Conservation (phyloP, 2,329 filamentous ascomycete genomes). For the Pyrenophora teres region DNA sequence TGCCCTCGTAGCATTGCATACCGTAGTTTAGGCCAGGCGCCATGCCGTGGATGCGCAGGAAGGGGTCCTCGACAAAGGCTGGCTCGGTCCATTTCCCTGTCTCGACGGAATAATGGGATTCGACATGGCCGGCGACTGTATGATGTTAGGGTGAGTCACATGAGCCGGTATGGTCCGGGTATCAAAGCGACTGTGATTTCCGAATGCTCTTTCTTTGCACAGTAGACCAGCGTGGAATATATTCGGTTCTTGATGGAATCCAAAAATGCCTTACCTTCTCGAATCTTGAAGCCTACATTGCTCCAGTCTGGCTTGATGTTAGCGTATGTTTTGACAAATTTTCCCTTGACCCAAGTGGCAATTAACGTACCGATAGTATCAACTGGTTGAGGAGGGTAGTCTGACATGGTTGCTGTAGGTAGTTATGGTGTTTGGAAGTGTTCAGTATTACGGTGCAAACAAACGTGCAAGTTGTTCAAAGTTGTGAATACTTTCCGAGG, state of each 20-base stretch:
- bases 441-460: slow-evolving; percentile 8
- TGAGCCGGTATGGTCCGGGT: neutral
- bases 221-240: too few species aligned
- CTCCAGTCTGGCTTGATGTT: slow-evolving; percentile 70
- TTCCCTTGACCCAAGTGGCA: neutral
- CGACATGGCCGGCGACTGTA: slow-evolving; percentile 89
- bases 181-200: neutral
- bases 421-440: neutral
- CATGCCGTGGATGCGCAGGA: slow-evolving; percentile 91
- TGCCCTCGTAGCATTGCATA: slow-evolving; percentile 96
- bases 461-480: slow-evolving; percentile 9
- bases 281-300: slow-evolving; percentile 89
- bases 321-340: slow-evolving; percentile 8
- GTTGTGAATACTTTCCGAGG: slow-evolving; percentile 21
- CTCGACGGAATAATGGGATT: slow-evolving; percentile 77
- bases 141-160: slow-evolving; percentile 8
- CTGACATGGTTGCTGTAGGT: slow-evolving; percentile 33
- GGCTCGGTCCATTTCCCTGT: slow-evolving; percentile 79
- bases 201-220: too few species aligned
- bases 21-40: slow-evolving; percentile 92
- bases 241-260: too few species aligned
- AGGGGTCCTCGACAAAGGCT: slow-evolving; percentile 80
- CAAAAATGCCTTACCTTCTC: slow-evolving; percentile 69
- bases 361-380: slow-evolving; percentile 68
- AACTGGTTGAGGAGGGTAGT: slow-evolving; percentile 71